phyloP scores from a whole-genome alignment of 164 flowering plant species.

The Vitis rotundifolia region DNA sequence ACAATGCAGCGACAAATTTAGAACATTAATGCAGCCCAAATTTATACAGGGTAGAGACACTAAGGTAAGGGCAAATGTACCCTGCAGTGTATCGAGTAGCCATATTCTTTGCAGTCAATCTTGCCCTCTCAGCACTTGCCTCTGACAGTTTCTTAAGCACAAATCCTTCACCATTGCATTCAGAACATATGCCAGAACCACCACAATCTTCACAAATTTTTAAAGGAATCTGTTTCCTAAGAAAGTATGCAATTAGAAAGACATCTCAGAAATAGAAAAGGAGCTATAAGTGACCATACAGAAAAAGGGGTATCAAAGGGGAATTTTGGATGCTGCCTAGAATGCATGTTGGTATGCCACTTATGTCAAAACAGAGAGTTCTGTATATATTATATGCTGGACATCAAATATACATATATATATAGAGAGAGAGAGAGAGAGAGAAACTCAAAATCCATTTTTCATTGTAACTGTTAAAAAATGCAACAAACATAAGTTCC shows the following conservation, averaged over 20 bases:
- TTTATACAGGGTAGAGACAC: background rate
- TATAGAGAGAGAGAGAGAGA: too few relatives aligned
- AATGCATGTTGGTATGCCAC: too few relatives aligned
- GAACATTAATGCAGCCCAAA: background rate
- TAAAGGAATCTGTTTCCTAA: constrained; percentile 41
- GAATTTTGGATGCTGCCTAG: too few relatives aligned
- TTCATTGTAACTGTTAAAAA: too few relatives aligned
- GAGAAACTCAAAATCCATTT: too few relatives aligned
- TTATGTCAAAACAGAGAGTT: too few relatives aligned
- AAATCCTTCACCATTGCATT: constrained; percentile 95
- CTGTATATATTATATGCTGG: too few relatives aligned
- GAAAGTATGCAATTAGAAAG: constrained; percentile 11
- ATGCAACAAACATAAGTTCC: too few relatives aligned
- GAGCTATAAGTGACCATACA: background rate
- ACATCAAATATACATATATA: too few relatives aligned
- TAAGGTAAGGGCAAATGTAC: constrained; percentile 28
- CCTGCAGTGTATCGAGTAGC: constrained; percentile 97
- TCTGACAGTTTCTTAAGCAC: constrained; percentile 78
- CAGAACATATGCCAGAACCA: constrained; percentile 92
- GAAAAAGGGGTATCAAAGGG: background rate
- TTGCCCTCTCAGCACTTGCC: constrained; percentile 75
- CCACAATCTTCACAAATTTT: constrained; percentile 77
- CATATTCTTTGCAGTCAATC: constrained; percentile 66
- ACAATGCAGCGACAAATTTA: background rate
- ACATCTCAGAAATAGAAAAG: constrained; percentile 1